Conservation (phyloP, 805 yeast species). For the Kockiozyma suomiensis region DNA sequence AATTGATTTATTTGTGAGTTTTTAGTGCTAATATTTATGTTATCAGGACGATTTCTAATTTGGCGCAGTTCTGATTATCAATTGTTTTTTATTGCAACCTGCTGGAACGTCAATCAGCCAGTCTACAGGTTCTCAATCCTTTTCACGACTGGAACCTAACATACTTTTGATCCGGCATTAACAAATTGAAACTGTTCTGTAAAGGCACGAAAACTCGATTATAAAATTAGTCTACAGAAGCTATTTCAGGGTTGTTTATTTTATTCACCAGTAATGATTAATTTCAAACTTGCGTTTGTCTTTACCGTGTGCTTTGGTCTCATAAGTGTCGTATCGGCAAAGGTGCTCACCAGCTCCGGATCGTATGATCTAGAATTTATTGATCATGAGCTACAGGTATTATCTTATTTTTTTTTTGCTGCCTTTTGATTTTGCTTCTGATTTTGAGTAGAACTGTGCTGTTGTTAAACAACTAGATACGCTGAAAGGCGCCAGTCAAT, state of each 20-base stretch:
- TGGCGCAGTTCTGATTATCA: too few relatives aligned
- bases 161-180: neutral
- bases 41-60: too few relatives aligned
- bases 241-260: too few relatives aligned
- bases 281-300: neutral
- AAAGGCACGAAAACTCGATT: too few relatives aligned
- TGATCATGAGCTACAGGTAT: constrained; percentile 18
- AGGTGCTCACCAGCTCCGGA: constrained; percentile 23
- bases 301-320: constrained; percentile 4
- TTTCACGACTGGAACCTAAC: neutral
- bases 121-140: neutral
- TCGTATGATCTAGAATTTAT: constrained; percentile 23
- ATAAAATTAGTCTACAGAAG: too few relatives aligned
- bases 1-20: neutral
- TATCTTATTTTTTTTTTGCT: neutral
- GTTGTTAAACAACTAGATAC: constrained; percentile 48
- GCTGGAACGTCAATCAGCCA: too few relatives aligned
- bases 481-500: constrained; percentile 30
- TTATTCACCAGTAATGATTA: neutral
- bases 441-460: constrained; percentile 42
- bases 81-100: too few relatives aligned
- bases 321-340: neutral
- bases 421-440: constrained; percentile 1
- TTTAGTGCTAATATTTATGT: neutral
- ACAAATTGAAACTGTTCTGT: neutral